Percentiles rank a stretch among this genome's conserved stretches.
Evolutionary conservation across 495 filamentous ascomycete genomes (phyloP).

Genomic region (Aspergillus carlsbadensis): DNA sequence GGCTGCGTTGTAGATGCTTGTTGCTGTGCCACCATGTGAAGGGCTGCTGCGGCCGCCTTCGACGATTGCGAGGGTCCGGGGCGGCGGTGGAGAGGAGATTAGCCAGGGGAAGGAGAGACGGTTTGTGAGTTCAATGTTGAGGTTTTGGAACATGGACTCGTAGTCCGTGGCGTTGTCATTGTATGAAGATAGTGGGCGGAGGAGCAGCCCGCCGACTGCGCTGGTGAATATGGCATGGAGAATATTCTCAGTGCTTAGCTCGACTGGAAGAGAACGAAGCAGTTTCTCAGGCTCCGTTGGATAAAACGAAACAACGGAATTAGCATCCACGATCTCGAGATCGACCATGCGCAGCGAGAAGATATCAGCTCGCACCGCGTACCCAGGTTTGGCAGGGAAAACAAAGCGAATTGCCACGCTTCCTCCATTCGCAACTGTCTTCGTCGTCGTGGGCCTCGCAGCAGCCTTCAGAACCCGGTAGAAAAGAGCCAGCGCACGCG

Average conservation of each 20-base stretch:
- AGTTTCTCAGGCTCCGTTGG: background rate
- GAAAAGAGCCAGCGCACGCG: too few relatives aligned
- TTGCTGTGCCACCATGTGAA: background rate
- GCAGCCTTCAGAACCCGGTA: too few relatives aligned
- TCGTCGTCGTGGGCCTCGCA: too few relatives aligned
- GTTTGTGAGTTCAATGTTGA: background rate
- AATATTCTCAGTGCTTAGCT: background rate
- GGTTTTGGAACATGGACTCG: background rate
- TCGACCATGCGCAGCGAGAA: background rate
- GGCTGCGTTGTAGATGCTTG: conserved; percentile 28
- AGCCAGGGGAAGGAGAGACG: conserved; percentile 4
- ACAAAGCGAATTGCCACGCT: background rate
- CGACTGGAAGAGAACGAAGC: background rate
- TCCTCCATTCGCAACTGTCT: too few relatives aligned
- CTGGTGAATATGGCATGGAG: too few relatives aligned
- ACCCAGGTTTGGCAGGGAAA: background rate
- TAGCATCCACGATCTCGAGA: background rate
- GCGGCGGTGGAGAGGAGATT: background rate
- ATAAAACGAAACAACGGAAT: background rate
- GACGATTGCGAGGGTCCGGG: background rate
- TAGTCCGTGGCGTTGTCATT: background rate
- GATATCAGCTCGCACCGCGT: conserved; percentile 3
- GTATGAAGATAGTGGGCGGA: background rate
- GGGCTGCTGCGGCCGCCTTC: background rate
- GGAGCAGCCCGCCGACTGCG: background rate